Conservation (phyloP, 1,284 basidiomycete species). For the Microbotryum intermedium region DNA sequence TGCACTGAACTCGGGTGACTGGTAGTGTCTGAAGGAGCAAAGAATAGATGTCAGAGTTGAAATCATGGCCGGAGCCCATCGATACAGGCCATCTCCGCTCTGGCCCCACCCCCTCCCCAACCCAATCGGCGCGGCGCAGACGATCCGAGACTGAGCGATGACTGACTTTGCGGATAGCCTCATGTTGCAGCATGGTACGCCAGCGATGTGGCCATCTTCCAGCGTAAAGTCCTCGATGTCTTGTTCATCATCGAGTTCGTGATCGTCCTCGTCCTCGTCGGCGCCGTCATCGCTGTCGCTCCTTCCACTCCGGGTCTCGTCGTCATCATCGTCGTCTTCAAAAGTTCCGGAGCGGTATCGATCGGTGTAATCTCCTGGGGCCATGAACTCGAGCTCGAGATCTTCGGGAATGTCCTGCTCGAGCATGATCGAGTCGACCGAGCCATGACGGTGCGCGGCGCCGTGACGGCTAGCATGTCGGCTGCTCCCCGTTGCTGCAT, state of each 20-base stretch:
- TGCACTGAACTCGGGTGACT: conserved; percentile 52
- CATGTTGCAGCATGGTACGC: conserved; percentile 26
- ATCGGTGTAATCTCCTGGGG: conserved; percentile 18
- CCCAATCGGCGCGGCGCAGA: background rate
- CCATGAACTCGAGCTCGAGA: conserved; percentile 21
- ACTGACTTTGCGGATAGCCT: conserved; percentile 30
- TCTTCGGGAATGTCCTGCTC: conserved; percentile 19
- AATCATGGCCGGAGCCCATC: too few relatives aligned
- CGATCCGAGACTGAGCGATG: background rate
- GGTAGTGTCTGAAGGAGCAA: conserved; percentile 52
- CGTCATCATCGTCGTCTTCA: background rate
- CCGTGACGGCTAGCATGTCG: background rate
- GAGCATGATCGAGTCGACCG: conserved; percentile 6
- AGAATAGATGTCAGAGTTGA: background rate
- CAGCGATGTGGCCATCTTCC: conserved; percentile 31
- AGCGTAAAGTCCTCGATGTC: conserved; percentile 27
- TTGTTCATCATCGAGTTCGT: conserved; percentile 15
- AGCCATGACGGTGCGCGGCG: background rate
- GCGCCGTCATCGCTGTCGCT: background rate
- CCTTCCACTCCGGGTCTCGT: background rate
- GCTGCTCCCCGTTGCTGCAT: background rate
- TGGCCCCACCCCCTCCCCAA: background rate
- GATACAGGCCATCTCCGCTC: too few relatives aligned
- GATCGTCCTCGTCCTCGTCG: background rate
- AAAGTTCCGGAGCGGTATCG: background rate